Evolutionary conservation across 768 basidiomycete species (phyloP), one percentile per base, ranked within the genome.

Genomic region (Naganishia vaughanmartiniae): DNA sequence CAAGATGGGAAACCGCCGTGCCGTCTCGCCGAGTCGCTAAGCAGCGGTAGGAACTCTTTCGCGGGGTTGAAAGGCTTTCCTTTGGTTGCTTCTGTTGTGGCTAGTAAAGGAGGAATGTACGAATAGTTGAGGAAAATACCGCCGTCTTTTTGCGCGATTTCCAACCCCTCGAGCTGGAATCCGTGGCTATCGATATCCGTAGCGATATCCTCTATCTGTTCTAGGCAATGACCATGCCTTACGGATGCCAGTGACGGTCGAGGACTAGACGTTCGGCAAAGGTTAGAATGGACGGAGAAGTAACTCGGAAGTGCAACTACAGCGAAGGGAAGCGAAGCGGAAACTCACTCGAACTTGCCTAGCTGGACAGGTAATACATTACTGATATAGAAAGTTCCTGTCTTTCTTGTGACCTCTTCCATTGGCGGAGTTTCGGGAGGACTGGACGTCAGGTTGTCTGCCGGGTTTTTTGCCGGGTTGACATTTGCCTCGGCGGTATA

Each of bases 61-160:
- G 78, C 65, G 0, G 70, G 54, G 14, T 66, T 63, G 45, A 72
- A 72, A 21, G 39, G 60, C 19, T 45, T 63, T 21, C 46, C 30
- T 0, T 71, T 53, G 1, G 69, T 70, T 31, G 68, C 12, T 28
- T n/a, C 46, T 28, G 71, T 31, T 39, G 34, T 14, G 2, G 34
- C 30, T 4, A 33, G 17, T 2, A 14, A 15, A 6, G 53, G 53
- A 7, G 67, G 58, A 10, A 81, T 63, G 66, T 79, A 81, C 5
- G 74, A 75, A 57, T 77, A 81, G 66, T 81, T 77, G 56, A 79
- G 70, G 56, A 81, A 80, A 9, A 81, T 77, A 17, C 80, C 80
- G 34, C 72, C 72, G 55, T 73, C 69, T 54, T 73, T 73, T 17
- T 70, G 65, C 28, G 76, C 73, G 28, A 80, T 74, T 69, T 81